A percentile compares a stretch with the other conserved stretches of the same genome.
Conservation (phyloP, 2,329 filamentous ascomycete genomes). For the Stagonosporopsis cucurbitacearum region DNA sequence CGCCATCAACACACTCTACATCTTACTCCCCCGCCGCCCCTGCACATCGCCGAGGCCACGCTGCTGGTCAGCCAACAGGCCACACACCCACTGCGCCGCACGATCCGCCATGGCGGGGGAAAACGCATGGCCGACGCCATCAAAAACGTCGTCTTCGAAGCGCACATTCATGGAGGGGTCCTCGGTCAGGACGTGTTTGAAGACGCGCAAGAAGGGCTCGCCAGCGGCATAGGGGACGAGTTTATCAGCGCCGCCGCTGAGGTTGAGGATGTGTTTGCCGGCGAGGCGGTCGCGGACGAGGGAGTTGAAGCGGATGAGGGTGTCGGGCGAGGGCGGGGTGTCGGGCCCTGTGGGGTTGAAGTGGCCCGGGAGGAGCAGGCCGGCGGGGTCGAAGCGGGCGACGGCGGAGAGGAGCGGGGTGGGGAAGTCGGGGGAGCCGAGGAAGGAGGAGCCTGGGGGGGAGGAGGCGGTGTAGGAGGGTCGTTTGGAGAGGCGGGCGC, state of each 20-base stretch:
- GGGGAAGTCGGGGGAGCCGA: conserved; percentile 82
- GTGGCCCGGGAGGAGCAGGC: conserved; percentile 64
- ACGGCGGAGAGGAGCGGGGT: conserved; percentile 68
- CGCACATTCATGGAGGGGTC: conserved; percentile 58
- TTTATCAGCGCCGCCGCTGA: conserved; percentile 71
- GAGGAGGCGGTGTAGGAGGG: conserved; percentile 64
- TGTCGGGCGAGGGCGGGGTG: conserved; percentile 44
- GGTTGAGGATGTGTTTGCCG: conserved; percentile 42
- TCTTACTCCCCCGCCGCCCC: conserved; percentile 3
- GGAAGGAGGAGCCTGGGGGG: conserved; percentile 66
- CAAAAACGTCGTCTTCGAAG: conserved; percentile 71
- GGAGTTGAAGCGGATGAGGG: conserved; percentile 35
- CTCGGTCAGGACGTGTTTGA: conserved; percentile 64
- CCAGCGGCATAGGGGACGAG: conserved; percentile 72
- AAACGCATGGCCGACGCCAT: conserved; percentile 73
- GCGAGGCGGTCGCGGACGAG: conserved; percentile 57
- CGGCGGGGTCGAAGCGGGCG: conserved; percentile 74
- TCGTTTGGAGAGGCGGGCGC: conserved; percentile 74
- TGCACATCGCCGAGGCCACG: not conserved
- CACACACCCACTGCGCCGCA: conserved; percentile 67
- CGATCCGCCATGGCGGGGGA: conserved; percentile 70
- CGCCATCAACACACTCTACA: too few species aligned
- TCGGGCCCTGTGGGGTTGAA: conserved; percentile 35
- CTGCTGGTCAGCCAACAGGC: conserved; percentile 39
- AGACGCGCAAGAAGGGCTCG: conserved; percentile 65